Evolutionary conservation across 176 grass and related monocot genomes (phyloP).

Genomic region (Poa pratensis): DNA sequence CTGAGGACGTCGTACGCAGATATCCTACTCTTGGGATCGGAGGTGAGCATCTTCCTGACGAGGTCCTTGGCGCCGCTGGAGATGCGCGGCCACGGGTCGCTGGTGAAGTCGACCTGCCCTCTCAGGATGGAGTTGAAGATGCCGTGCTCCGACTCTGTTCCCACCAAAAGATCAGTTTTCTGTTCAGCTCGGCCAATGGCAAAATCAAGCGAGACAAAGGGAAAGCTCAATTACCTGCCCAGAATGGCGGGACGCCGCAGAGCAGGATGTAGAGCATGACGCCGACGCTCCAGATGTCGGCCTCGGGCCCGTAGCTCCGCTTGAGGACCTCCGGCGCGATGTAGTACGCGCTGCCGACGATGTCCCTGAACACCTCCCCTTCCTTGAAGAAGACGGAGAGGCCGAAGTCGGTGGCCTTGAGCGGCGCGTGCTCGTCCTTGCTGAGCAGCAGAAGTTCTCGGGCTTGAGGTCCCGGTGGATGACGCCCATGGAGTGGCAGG

Average conservation of each 20-base stretch:
- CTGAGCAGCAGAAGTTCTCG: constrained; percentile 88
- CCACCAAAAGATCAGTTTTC: background rate
- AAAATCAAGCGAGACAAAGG: background rate
- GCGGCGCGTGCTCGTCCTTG: constrained; percentile 74
- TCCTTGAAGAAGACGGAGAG: constrained; percentile 93
- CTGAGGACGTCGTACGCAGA: constrained; percentile 77
- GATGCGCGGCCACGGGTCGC: constrained; percentile 78
- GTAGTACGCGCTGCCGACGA: constrained; percentile 87
- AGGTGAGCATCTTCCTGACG: constrained; percentile 74
- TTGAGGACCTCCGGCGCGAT: constrained; percentile 87
- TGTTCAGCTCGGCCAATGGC: background rate
- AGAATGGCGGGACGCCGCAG: constrained; percentile 77
- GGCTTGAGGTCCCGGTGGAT: constrained; percentile 95
- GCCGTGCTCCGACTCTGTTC: constrained; percentile 69
- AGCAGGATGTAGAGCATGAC: constrained; percentile 84
- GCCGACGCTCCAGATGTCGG: constrained; percentile 84
- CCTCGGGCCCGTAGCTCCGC: constrained; percentile 73
- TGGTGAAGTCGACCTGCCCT: constrained; percentile 70
- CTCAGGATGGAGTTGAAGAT: constrained; percentile 86
- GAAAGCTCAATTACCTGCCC: constrained; percentile 54
- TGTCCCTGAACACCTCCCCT: constrained; percentile 89
- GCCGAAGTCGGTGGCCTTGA: constrained; percentile 85
- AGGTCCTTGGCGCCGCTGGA: constrained; percentile 73
- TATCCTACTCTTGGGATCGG: constrained; percentile 72
- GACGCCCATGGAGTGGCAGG: constrained; percentile 93